Conservation (phyloP, 225 moss, liverwort and hornwort species). For the Bryoerythrophyllum caledonicum region DNA sequence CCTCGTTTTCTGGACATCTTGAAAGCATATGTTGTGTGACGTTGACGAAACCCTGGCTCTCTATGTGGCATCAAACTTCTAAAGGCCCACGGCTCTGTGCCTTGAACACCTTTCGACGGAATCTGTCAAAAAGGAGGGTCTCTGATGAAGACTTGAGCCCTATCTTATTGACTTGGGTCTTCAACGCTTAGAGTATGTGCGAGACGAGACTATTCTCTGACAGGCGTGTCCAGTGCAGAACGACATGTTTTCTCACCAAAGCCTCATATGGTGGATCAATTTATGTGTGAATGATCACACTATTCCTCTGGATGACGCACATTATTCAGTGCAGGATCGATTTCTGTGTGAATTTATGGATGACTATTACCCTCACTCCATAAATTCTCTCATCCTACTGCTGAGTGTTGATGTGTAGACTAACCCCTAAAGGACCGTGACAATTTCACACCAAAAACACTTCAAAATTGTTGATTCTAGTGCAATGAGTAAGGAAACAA, state of each 20-base stretch:
- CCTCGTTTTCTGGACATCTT: background rate
- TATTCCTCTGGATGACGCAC: too few species aligned
- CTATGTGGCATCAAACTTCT: background rate
- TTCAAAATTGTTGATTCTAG: too few species aligned
- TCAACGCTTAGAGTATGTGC: background rate
- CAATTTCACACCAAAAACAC: too few species aligned
- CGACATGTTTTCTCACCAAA: background rate
- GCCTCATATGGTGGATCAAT: background rate
- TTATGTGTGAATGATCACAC: too few species aligned
- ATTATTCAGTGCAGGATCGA: background rate
- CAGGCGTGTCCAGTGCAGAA: background rate
- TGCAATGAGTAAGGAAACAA: too few species aligned
- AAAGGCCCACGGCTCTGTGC: background rate
- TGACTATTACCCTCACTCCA: too few species aligned
- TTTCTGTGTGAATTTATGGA: too few species aligned
- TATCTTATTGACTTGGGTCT: background rate
- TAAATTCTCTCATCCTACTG: background rate
- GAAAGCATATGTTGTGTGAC: constrained; percentile 10
- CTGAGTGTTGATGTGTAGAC: background rate
- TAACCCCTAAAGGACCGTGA: too few species aligned
- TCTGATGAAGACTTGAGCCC: constrained; percentile 10
- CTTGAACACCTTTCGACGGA: constrained; percentile 3
- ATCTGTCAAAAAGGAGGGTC: constrained; percentile 1
- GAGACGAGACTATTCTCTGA: background rate
- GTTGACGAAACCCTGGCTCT: background rate